Conservation (phyloP, 148 eudicot species). For the Oxyria digyna region DNA sequence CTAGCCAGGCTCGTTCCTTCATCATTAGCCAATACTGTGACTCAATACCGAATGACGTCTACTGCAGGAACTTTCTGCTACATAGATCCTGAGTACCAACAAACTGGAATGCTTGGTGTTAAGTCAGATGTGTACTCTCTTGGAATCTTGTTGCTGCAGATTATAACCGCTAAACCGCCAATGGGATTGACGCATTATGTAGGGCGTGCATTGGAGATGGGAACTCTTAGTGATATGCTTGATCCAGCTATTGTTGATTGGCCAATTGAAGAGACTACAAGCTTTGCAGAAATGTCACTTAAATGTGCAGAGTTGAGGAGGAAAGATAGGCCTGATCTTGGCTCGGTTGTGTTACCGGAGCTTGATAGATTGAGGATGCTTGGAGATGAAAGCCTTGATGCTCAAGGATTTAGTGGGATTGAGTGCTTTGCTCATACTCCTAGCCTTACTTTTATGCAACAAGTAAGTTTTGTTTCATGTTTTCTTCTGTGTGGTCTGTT, state of each 20-base stretch:
- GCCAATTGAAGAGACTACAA: conserved; percentile 55
- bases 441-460: neutral
- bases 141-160: conserved; percentile 61
- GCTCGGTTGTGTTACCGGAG: conserved; percentile 44
- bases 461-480: neutral
- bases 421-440: conserved; percentile 6
- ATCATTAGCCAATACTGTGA: conserved; percentile 52
- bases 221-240: conserved; percentile 36
- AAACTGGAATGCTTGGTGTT: conserved; percentile 58
- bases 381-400: conserved; percentile 12
- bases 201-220: conserved; percentile 33
- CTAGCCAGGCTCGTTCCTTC: conserved; percentile 76
- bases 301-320: conserved; percentile 65
- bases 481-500: neutral
- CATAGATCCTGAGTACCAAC: conserved; percentile 86
- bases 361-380: conserved; percentile 37
- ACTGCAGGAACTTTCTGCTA: conserved; percentile 90
- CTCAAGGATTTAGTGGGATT: neutral
- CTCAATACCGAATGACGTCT: conserved; percentile 75
- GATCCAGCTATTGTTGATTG: conserved; percentile 56
- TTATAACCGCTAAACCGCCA: conserved; percentile 63
- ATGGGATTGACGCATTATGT: conserved; percentile 73
- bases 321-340: conserved; percentile 69
- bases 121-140: conserved; percentile 76
- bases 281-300: conserved; percentile 44